Evolutionary conservation across 2,329 filamentous ascomycete genomes (phyloP).

Genomic region (Botrytis medusae): DNA sequence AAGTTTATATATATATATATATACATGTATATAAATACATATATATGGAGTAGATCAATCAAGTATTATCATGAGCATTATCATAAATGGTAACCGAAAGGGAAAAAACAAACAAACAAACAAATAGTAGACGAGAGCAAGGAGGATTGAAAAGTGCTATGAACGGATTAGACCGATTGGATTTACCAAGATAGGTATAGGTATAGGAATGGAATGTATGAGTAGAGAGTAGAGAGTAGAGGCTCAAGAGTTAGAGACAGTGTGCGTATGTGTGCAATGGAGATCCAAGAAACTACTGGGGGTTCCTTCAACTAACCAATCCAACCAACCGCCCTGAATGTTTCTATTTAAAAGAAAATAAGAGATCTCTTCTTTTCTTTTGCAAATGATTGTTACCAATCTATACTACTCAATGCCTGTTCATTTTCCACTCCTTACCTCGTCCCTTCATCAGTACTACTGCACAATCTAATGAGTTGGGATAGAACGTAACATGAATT

Average conservation of each 20-base stretch:
- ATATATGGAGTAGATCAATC: neutral
- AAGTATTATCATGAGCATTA: neutral
- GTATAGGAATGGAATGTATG: neutral
- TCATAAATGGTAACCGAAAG: neutral
- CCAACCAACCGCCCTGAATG: neutral
- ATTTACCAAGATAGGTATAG: neutral
- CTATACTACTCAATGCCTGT: neutral
- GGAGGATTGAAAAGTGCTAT: neutral
- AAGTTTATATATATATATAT: neutral
- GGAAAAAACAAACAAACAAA: neutral
- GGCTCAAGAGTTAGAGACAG: neutral
- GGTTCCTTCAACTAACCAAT: neutral
- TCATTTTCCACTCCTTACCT: neutral
- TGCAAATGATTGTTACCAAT: neutral
- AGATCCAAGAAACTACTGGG: neutral
- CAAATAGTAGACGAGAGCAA: neutral
- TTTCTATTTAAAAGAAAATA: neutral
- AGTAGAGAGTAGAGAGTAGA: neutral
- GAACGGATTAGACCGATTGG: neutral
- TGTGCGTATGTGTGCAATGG: neutral
- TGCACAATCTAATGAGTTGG: constrained; percentile 5
- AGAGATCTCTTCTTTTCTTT: neutral
- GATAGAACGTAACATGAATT: constrained; percentile 8
- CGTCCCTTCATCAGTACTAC: neutral
- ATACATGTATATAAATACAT: neutral